These are phyloP conservation scores for Globisporangium splendens DNA, from an alignment of 352 stramenopile species.

Conservation along the genomic window DNA sequence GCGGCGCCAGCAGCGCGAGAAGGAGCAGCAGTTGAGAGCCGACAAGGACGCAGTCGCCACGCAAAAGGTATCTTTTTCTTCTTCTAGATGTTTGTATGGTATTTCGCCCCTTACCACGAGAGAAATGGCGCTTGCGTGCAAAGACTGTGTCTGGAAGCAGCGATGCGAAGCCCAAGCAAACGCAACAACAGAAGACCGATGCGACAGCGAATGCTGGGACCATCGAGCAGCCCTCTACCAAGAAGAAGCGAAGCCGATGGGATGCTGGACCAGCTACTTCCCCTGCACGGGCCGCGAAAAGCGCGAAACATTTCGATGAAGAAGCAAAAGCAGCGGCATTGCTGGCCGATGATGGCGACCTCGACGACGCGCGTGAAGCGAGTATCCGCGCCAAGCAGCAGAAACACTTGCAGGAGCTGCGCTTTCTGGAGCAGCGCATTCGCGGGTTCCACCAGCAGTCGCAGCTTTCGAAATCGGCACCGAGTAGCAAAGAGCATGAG, in stretches of 20 bases:
- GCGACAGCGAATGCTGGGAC: background rate
- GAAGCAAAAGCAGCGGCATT: slow-evolving; percentile 2
- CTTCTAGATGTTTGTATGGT: background rate
- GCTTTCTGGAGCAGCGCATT: slow-evolving; percentile 21
- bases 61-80: background rate
- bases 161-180: background rate
- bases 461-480: slow-evolving; percentile 3
- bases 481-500: background rate
- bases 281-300: too few species aligned
- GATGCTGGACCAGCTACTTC: slow-evolving; percentile 1
- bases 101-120: background rate
- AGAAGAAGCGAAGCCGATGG: slow-evolving; percentile 17
- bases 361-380: background rate
- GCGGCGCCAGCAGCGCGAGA: slow-evolving; percentile 5
- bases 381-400: slow-evolving; percentile 18
- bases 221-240: background rate
- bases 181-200: background rate
- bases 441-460: slow-evolving; percentile 17
- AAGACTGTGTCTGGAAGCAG: slow-evolving; percentile 8
- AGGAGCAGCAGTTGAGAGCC: background rate
- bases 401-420: slow-evolving; percentile 17
- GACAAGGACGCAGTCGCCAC: background rate
- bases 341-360: background rate
- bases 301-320: background rate
- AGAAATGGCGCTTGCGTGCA: slow-evolving; percentile 4